Conservation (phyloP, 192 early-diverging fungal genomes). For the Entomortierella lignicola region DNA sequence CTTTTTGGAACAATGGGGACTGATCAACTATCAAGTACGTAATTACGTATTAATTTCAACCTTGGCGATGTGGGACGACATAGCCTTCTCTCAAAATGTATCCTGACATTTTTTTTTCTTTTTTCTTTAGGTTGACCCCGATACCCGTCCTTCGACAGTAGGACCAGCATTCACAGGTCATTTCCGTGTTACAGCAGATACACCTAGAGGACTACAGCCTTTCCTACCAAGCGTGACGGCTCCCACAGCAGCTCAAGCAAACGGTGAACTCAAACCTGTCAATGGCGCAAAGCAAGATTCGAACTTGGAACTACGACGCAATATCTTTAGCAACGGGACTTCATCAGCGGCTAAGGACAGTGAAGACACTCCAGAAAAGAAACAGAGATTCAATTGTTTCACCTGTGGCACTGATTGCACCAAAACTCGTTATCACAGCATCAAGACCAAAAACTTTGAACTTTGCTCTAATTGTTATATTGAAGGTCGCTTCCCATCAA, state of each 20-base stretch:
- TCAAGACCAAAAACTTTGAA: constrained; percentile 77
- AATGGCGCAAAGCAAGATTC: constrained; percentile 40
- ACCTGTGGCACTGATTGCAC: constrained; percentile 92
- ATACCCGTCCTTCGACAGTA: constrained; percentile 86
- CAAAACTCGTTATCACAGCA: constrained; percentile 80
- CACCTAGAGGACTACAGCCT: constrained; percentile 86
- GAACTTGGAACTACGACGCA: constrained; percentile 62
- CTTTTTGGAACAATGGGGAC: constrained; percentile 99
- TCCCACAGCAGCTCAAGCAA: constrained; percentile 43
- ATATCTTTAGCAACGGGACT: constrained; percentile 55
- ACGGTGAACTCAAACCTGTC: constrained; percentile 20
- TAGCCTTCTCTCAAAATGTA: too few relatives aligned
- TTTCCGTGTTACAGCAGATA: constrained; percentile 95
- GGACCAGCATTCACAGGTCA: constrained; percentile 97
- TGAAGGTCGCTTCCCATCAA: constrained; percentile 92
- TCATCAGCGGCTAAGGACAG: constrained; percentile 45
- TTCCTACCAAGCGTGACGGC: constrained; percentile 73
- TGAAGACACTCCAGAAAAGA: constrained; percentile 53
- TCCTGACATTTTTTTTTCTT: not conserved
- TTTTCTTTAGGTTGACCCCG: constrained; percentile 86
- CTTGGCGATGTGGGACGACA: too few relatives aligned
- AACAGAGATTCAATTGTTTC: constrained; percentile 69
- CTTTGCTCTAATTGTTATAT: constrained; percentile 91
- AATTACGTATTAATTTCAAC: not conserved
- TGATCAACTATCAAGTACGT: constrained; percentile 96